These are phyloP conservation scores for Aspergillus intermedius DNA, from an alignment of 2,329 filamentous ascomycete species.

Conservation along the genomic window DNA sequence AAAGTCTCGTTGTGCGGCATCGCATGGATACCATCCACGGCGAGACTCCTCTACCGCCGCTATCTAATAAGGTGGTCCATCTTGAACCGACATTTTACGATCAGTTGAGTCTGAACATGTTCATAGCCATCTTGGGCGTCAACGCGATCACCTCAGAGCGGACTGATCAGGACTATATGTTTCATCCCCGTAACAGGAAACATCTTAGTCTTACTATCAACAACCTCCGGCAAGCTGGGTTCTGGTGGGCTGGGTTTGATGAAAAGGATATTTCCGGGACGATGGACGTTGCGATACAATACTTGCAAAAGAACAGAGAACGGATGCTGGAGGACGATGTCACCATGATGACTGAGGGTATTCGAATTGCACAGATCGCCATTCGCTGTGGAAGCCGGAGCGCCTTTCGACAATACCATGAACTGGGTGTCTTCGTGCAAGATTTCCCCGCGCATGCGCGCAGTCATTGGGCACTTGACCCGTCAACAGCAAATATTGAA, in stretches of 20 bases:
- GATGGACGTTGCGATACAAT: slow-evolving; percentile 60
- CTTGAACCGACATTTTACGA: slow-evolving; percentile 81
- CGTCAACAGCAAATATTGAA: slow-evolving; percentile 28
- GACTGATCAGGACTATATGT: slow-evolving; percentile 79
- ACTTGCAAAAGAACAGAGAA: slow-evolving; percentile 58
- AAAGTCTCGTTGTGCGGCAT: slow-evolving; percentile 76
- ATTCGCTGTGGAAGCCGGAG: slow-evolving; percentile 57
- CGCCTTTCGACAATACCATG: slow-evolving; percentile 63
- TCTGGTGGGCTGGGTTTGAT: slow-evolving; percentile 74
- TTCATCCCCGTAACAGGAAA: slow-evolving; percentile 67
- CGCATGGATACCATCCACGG: slow-evolving; percentile 61
- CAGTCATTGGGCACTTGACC: slow-evolving; percentile 62
- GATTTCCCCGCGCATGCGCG: slow-evolving; percentile 59
- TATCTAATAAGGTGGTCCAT: slow-evolving; percentile 65
- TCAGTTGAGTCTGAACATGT: slow-evolving; percentile 73
- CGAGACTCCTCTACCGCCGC: slow-evolving; percentile 60
- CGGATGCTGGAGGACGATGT: slow-evolving; percentile 57
- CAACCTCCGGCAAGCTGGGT: slow-evolving; percentile 76
- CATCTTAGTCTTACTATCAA: slow-evolving; percentile 62
- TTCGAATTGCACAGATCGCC: slow-evolving; percentile 58
- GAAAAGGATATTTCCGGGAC: slow-evolving; percentile 56
- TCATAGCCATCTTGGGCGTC: slow-evolving; percentile 73
- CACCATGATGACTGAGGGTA: slow-evolving; percentile 54
- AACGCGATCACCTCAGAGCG: slow-evolving; percentile 87
- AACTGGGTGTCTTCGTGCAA: slow-evolving; percentile 67